Evolutionary conservation across 164 flowering plant genomes (phyloP), one percentile per base, ranked within the genome.

Genomic region (Berberis thunbergii): DNA sequence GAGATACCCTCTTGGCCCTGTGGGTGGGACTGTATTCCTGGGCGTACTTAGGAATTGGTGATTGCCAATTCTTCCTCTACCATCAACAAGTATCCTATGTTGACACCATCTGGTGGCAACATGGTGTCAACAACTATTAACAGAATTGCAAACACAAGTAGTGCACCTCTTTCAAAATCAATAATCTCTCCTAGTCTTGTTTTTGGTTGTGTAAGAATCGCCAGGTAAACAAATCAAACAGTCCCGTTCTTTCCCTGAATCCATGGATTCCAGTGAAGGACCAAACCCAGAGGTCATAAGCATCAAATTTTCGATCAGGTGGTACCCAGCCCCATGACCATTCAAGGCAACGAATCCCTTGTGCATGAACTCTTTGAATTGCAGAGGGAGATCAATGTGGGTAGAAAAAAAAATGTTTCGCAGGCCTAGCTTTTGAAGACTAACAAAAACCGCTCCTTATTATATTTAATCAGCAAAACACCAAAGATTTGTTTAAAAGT

Each of bases 301-400:
- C 26, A 66, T 54, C 95, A 92, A 86, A 0, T 54, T 67, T 39
- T 76, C 63, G 41, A 88, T 69, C 8, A 64, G 60, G 55, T 86
- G 89, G 55, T 55, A 57, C 1, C 84, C 84, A 1, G 84, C 74
- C 48, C 87, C 83, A 8, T 64, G 11, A 54, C 82, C 86, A 60
- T 79, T 84, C 0, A 89, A 84, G 26, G 83, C 97, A 11, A 91
- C 74, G 75, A 90, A 90, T 7, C 97, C 97, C 0, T 86, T 89
- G 62, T 76, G 79, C 92, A 88, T 85, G 55, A 79, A 79, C 73
- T 83, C 90, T 41, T 75, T 73, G 61, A 87, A 69, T 1, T 65
- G 70, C 49, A 53, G 58, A 3, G 84, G 80, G 42, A 89, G 78
- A 64, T 86, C 92, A 12, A 89, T 65, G 2, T 65, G 70, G 12